Evolutionary conservation across 805 yeast species (phyloP).

Genomic region (Cyberlindnera lachancei): DNA sequence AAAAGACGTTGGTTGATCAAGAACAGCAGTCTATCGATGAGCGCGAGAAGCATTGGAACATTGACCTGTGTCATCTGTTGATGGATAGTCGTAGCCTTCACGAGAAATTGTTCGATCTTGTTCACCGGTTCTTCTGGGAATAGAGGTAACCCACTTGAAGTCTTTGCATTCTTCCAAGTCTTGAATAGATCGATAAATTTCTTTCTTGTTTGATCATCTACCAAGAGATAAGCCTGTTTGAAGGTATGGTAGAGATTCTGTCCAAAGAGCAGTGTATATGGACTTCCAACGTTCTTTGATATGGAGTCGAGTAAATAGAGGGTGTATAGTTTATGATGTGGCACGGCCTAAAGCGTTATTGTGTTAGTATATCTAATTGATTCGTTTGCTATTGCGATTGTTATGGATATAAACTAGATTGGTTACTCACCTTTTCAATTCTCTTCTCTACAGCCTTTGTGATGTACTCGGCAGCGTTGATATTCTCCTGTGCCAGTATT

Average conservation of each 20-base stretch:
- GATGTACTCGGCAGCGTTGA: conserved; percentile 68
- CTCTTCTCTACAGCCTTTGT: conserved; percentile 68
- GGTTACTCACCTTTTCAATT: conserved; percentile 44
- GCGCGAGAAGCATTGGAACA: conserved; percentile 23
- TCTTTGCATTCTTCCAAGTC: conserved; percentile 76
- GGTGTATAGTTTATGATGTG: conserved; percentile 76
- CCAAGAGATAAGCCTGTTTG: conserved; percentile 70
- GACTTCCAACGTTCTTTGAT: conserved; percentile 83
- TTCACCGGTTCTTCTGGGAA: conserved; percentile 66
- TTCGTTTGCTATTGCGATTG: not conserved
- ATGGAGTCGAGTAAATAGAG: conserved; percentile 86
- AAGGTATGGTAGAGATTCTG: conserved; percentile 62
- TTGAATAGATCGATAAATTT: conserved; percentile 72
- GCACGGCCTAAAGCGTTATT: conserved; percentile 42
- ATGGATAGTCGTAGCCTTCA: conserved; percentile 45
- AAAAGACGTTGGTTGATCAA: conserved; percentile 27
- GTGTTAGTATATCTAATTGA: conserved; percentile 6
- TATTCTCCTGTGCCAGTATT: conserved; percentile 78
- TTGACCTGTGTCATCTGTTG: conserved; percentile 20
- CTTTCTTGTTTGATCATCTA: conserved; percentile 65
- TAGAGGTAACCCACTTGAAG: conserved; percentile 56
- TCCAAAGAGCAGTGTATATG: conserved; percentile 77
- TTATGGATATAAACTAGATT: not conserved
- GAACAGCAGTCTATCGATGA: conserved; percentile 28
- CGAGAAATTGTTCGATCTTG: conserved; percentile 66